These are phyloP conservation scores for Neoconidiobolus thromboides DNA, from an alignment of 371 early-diverging fungal genomes.

Conservation along the genomic window DNA sequence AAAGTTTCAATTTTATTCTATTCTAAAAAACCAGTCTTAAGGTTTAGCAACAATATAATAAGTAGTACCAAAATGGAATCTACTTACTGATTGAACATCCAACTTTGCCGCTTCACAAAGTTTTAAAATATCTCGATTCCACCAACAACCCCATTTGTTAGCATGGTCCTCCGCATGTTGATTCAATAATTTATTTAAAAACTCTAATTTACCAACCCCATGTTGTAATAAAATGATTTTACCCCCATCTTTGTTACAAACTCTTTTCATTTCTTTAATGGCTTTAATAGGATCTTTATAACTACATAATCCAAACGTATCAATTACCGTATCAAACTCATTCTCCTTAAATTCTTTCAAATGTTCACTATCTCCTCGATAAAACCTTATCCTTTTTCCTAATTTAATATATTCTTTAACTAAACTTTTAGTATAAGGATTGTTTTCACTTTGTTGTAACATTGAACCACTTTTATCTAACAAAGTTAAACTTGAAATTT, in stretches of 20 bases:
- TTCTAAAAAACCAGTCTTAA: too few species aligned
- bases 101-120: conserved; percentile 32
- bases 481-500: conserved; percentile 20
- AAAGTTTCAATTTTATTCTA: too few species aligned
- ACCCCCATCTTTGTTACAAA: conserved; percentile 34
- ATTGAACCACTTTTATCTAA: conserved; percentile 35
- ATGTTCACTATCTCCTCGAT: conserved; percentile 17
- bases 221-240: conserved; percentile 56
- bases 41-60: conserved; percentile 10
- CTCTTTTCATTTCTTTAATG: conserved; percentile 37
- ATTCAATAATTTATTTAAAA: conserved; percentile 46
- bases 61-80: conserved; percentile 70
- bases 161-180: conserved; percentile 50
- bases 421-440: conserved; percentile 17
- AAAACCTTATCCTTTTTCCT: conserved; percentile 4
- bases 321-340: conserved; percentile 51
- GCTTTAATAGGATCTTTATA: conserved; percentile 43
- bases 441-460: conserved; percentile 33
- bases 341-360: conserved; percentile 16
- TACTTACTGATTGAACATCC: conserved; percentile 27
- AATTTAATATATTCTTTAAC: conserved; percentile 16
- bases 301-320: conserved; percentile 67
- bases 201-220: conserved; percentile 40
- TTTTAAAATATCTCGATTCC: conserved; percentile 61
- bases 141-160: conserved; percentile 69